phyloP scores from a whole-genome alignment of 1,284 basidiomycete species.

The Puccinia polysora region DNA sequence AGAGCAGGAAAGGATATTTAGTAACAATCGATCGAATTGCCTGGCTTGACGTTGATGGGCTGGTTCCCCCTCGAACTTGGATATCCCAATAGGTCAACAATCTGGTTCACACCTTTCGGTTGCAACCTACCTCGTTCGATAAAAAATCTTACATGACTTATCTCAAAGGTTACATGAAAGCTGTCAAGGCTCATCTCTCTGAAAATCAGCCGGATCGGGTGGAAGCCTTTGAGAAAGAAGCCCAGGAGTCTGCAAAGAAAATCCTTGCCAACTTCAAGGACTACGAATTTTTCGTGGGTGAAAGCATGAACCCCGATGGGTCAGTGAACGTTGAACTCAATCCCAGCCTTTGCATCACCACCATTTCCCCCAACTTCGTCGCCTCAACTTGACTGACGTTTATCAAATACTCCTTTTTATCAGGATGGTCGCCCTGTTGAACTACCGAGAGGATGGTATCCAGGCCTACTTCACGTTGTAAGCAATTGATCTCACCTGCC shows the following conservation, averaged over 20 bases:
- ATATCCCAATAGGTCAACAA: slow-evolving; percentile 74
- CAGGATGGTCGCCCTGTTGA: slow-evolving; percentile 57
- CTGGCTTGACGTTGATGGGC: no score
- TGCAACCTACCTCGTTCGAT: slow-evolving; percentile 77
- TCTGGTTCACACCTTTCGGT: slow-evolving; percentile 85
- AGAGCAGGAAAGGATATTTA: no score
- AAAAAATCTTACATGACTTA: slow-evolving; percentile 83
- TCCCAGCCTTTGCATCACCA: neutral
- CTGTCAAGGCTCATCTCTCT: slow-evolving; percentile 61
- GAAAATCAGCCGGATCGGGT: slow-evolving; percentile 65
- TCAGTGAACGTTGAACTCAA: slow-evolving; percentile 52
- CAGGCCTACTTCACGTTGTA: slow-evolving; percentile 84
- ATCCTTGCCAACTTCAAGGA: slow-evolving; percentile 83
- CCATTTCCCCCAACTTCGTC: neutral
- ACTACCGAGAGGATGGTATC: slow-evolving; percentile 59
- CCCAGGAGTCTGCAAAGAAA: slow-evolving; percentile 60
- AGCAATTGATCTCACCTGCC: no score
- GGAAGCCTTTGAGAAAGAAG: slow-evolving; percentile 76
- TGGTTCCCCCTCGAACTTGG: no score
- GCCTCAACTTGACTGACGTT: no score
- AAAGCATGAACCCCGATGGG: slow-evolving; percentile 59
- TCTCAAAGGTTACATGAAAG: slow-evolving; percentile 87
- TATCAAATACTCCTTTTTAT: slow-evolving; percentile 21
- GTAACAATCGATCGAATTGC: no score
- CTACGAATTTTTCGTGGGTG: slow-evolving; percentile 79